Evolutionary conservation across 2,329 filamentous ascomycete genomes (phyloP).

Genomic region (Zymoseptoria ardabiliae): DNA sequence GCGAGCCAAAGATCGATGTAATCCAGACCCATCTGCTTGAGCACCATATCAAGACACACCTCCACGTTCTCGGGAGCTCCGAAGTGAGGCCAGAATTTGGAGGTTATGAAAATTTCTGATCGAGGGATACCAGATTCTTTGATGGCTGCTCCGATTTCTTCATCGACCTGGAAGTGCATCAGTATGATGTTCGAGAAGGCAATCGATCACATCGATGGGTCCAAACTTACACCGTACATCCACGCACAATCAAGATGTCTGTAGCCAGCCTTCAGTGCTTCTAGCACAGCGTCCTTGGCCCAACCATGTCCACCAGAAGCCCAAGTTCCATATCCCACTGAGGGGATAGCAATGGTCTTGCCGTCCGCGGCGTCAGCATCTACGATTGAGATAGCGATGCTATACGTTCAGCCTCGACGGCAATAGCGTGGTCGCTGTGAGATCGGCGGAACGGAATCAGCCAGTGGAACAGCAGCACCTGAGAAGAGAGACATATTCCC

Average conservation of each 20-base stretch:
- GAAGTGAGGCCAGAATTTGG: constrained; percentile 18
- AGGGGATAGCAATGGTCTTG: constrained; percentile 20
- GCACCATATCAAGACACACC: constrained; percentile 30
- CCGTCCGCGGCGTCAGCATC: constrained; percentile 9
- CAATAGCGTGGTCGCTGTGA: neutral
- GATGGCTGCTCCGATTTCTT: constrained; percentile 19
- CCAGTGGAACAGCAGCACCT: neutral
- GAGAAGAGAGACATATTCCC: neutral
- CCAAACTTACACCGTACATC: constrained; percentile 12
- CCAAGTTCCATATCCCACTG: constrained; percentile 23
- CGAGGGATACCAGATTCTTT: constrained; percentile 18
- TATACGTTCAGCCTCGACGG: neutral
- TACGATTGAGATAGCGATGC: neutral
- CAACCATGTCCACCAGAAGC: constrained; percentile 14
- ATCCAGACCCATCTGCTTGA: constrained; percentile 34
- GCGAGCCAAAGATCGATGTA: constrained; percentile 39
- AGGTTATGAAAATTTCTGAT: constrained; percentile 18
- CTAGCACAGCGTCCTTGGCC: constrained; percentile 19
- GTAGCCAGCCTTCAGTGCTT: constrained; percentile 22
- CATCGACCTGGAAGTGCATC: constrained; percentile 7
- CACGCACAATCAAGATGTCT: constrained; percentile 26
- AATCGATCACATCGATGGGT: neutral
- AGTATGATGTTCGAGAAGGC: neutral
- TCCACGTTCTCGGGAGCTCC: constrained; percentile 19
- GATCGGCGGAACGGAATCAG: neutral